Base-by-base conservation (phyloP, 345 rosid genomes). In the Acer saccharum region DNA sequence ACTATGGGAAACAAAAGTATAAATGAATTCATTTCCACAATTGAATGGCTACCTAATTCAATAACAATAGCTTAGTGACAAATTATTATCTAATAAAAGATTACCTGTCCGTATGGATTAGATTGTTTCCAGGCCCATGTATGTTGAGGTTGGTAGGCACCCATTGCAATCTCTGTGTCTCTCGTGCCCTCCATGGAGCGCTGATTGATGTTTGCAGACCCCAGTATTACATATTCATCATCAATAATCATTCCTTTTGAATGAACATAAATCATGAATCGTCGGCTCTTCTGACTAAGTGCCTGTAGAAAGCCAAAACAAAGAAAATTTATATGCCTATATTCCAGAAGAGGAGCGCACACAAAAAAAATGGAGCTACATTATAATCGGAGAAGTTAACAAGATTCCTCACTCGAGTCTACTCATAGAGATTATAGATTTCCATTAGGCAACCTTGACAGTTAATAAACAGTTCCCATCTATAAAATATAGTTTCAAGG, bases 111-210 rank as follows among this genome's bases (percentile, higher is more conserved):
- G 7, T 65, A 88, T 13, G 99, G 99, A 80, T 84, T 84, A 9
- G 89, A 86, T 7, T 65, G 87, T 67, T 79, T 81, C 68, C 86
- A 80, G 62, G 92, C 97, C 93, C 97, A 90, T n/a, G 97, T 91
- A 86, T 95, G 86, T 58, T 81, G 87, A 79, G 98, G 99, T 85
- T 95, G 99, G 82, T 95, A 95, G 69, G 99, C 93, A 74, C 99
- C 99, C 98, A 95, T 95, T 58, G 99, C 99, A 71, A 95, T 95
- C 86, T 95, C 98, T 10, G 98, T 92, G 73, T 93, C 99, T 86
- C 99, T 86, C 12, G 98, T 89, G 69, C 98, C 98, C 77, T 95
- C 99, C 94, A 95, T 89, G 55, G 99, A 95, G 7, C 99, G 93
- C 83, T 93, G 99, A 78, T 95, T 93, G 84, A 95, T 95, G 82